Base-by-base conservation (phyloP, 768 basidiomycete genomes). In the Podaxis sp. region DNA sequence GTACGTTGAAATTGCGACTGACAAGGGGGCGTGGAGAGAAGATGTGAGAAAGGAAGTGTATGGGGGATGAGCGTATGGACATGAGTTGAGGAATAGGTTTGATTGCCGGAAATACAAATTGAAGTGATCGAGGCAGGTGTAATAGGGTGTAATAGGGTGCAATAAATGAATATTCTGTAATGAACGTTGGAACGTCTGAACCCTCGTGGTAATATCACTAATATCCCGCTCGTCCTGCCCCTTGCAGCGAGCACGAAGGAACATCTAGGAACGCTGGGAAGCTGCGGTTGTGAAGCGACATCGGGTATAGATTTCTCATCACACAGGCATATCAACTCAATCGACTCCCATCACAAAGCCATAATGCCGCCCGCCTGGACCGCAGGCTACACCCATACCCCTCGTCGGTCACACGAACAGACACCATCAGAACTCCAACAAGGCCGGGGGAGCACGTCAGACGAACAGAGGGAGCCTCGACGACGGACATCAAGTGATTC, bases 1-100 rank as follows among this genome's bases (percentile, higher is more conserved):
- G 82, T 13, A 92, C 86, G 1, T 85, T 90, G 69, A 91, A 87
- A 24, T 56, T 57, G 36, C 74, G 73, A 30, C 37, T 60, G 12
- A 61, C 37, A 41, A 62, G 57, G 22, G 54, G 44, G 38, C 37
- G 40, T 28, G 36, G 54, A 30, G 46, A 50, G 13, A 58, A 52
- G 48, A 33, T 64, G 26, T 15, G 28, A 36, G 28, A 2, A 59
- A 37, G 44, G 26, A 22, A 48, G 40, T 15, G 40, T 46, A 22
- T 24, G 38, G 65, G 49, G 51, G 46, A 51, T 33, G 48, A 58
- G 51, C 40, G 48, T 46, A 55, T 51, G 36, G 52, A 56, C 59
- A 64, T 63, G 38, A 41, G 28, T 55, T 26, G 55, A 8, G 24
- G 20, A 60, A 60, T 36, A 22, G 15, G 28, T 36, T 52, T 55